These are phyloP conservation scores for Globisporangium yorkense DNA, from an alignment of 352 stramenopile species.

Conservation along the genomic window DNA sequence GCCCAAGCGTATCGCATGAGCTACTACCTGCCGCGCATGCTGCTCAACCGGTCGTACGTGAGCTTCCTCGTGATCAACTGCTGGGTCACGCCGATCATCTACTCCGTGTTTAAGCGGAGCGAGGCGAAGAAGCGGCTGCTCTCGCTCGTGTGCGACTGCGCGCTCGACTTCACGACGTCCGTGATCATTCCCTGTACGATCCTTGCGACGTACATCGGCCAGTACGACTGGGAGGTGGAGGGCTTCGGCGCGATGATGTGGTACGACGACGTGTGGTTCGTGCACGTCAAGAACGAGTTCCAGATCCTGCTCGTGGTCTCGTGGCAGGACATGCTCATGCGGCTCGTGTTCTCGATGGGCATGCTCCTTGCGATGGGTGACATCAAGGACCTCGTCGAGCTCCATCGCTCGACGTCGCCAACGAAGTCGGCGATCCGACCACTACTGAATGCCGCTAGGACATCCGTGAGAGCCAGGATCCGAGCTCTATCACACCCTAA, in stretches of 20 bases:
- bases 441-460: neutral
- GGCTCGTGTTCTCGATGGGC: conserved; percentile 30
- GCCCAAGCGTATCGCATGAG: conserved; percentile 24
- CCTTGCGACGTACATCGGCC: conserved; percentile 4
- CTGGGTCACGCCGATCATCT: conserved; percentile 15
- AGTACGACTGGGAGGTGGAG: conserved; percentile 4
- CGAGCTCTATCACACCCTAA: neutral
- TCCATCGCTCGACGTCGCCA: neutral
- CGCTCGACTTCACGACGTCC: conserved; percentile 15
- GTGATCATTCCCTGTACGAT: conserved; percentile 12
- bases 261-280: conserved; percentile 22
- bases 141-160: conserved; percentile 7
- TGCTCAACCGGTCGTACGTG: conserved; percentile 14
- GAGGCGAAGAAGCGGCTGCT: conserved; percentile 11
- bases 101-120: neutral
- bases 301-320: conserved; percentile 25
- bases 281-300: conserved; percentile 20
- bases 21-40: conserved; percentile 4
- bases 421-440: neutral
- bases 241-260: conserved; percentile 11
- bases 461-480: too few species aligned
- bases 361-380: conserved; percentile 24
- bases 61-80: conserved; percentile 16
- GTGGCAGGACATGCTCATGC: conserved; percentile 24
- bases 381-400: conserved; percentile 21